Evolutionary conservation across 495 filamentous ascomycete species (phyloP).

Genomic region (Clohesyomyces aquaticus): DNA sequence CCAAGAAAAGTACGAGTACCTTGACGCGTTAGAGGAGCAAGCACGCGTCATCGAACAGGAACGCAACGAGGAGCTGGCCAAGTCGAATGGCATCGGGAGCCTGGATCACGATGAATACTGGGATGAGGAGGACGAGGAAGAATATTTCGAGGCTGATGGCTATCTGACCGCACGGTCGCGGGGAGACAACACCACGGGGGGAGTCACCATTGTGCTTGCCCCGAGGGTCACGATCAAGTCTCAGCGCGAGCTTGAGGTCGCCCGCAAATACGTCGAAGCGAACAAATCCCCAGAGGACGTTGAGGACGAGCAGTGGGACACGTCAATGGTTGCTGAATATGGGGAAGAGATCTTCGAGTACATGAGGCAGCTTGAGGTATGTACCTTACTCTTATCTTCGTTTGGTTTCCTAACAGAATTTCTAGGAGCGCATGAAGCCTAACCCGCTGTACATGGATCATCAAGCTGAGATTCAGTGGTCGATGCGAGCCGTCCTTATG

Average conservation of each 20-base stretch:
- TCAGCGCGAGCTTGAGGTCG: slow-evolving; percentile 68
- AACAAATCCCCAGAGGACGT: slow-evolving; percentile 64
- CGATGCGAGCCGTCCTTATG: slow-evolving; percentile 96
- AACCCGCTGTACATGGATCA: slow-evolving; percentile 94
- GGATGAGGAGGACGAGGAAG: slow-evolving; percentile 76
- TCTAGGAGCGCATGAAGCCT: slow-evolving; percentile 76
- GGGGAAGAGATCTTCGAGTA: slow-evolving; percentile 93
- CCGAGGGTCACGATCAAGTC: slow-evolving; percentile 67
- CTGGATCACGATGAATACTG: slow-evolving; percentile 73
- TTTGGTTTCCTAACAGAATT: slow-evolving; percentile 1
- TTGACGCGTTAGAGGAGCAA: slow-evolving; percentile 41
- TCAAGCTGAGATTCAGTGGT: slow-evolving; percentile 98
- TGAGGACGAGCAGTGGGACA: slow-evolving; percentile 87
- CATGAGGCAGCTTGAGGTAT: slow-evolving; percentile 87
- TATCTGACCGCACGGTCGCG: slow-evolving; percentile 78
- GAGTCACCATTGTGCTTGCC: slow-evolving; percentile 70
- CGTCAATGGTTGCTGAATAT: slow-evolving; percentile 99
- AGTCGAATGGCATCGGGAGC: slow-evolving; percentile 38
- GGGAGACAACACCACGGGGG: slow-evolving; percentile 80
- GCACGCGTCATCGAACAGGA: slow-evolving; percentile 37
- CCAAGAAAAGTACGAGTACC: slow-evolving; percentile 36
- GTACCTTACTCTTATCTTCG: slow-evolving; percentile 31
- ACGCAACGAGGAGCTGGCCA: slow-evolving; percentile 38
- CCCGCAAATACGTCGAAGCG: slow-evolving; percentile 68
- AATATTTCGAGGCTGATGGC: slow-evolving; percentile 80